Conservation (phyloP, 208 protist species). For the Acanthamoeba rhysodes region DNA sequence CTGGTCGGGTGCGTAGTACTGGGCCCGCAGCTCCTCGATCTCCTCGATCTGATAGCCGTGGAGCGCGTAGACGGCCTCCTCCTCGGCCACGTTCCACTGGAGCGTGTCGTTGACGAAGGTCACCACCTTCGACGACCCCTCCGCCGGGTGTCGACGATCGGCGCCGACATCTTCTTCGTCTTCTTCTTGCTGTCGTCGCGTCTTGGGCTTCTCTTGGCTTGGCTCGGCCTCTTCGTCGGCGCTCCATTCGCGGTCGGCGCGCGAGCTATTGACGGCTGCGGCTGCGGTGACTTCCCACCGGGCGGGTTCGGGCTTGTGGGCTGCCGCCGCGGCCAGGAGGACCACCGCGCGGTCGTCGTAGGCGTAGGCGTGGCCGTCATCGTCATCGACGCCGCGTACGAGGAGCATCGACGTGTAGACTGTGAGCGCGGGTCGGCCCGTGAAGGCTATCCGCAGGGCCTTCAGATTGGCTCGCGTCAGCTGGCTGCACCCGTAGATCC, state of each 20-base stretch:
- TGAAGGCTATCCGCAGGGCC: neutral
- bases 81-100: neutral
- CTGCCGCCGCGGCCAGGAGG: too few relatives aligned
- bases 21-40: neutral
- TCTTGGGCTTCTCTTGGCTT: neutral
- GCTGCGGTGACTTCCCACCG: neutral
- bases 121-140: neutral
- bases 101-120: constrained; percentile 33
- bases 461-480: neutral
- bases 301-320: too few relatives aligned
- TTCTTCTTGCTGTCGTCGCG: neutral
- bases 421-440: neutral
- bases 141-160: neutral
- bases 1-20: neutral
- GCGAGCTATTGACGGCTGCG: too few relatives aligned
- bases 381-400: constrained; percentile 1
- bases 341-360: too few relatives aligned
- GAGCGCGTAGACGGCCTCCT: neutral
- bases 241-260: neutral
- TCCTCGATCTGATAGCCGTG: constrained; percentile 32
- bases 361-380: neutral
- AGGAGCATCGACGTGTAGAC: constrained; percentile 54
- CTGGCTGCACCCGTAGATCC: constrained; percentile 19
- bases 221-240: neutral
- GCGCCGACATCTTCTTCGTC: neutral